Evolutionary conservation across 345 rosid species (phyloP).

Genomic region (Eutrema heterophyllum): DNA sequence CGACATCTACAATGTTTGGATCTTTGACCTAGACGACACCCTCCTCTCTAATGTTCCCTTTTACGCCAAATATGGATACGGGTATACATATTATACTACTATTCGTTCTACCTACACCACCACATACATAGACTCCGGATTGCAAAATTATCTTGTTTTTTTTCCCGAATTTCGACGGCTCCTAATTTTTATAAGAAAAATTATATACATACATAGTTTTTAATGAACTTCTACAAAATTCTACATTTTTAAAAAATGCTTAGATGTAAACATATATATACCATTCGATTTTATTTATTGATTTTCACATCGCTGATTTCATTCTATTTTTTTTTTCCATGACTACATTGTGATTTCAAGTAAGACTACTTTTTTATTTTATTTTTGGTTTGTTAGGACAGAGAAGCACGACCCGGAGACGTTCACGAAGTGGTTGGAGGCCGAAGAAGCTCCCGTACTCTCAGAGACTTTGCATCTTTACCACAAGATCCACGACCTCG

Average conservation of each 20-base stretch:
- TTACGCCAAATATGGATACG: slow-evolving; percentile 38
- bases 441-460: slow-evolving; percentile 34
- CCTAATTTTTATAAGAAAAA: too few species aligned
- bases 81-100: slow-evolving; percentile 32
- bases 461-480: slow-evolving; percentile 34
- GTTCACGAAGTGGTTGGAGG: not conserved
- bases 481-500: slow-evolving; percentile 24
- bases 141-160: too few species aligned
- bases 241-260: too few species aligned
- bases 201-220: too few species aligned
- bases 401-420: not conserved
- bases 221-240: too few species aligned
- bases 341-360: not conserved
- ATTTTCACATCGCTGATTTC: not conserved
- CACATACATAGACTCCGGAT: not conserved
- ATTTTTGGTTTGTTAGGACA: too few species aligned
- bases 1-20: slow-evolving; percentile 52
- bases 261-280: not conserved
- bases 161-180: too few species aligned
- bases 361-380: too few species aligned
- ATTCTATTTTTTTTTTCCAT: not conserved
- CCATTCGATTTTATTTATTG: too few species aligned
- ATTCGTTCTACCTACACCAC: not conserved
- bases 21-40: slow-evolving; percentile 70
- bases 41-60: slow-evolving; percentile 51